Percentiles rank a stretch among this genome's conserved stretches.
These are phyloP conservation scores for Neurospora discreta DNA, from an alignment of 495 filamentous ascomycete species.

Conservation along the genomic window DNA sequence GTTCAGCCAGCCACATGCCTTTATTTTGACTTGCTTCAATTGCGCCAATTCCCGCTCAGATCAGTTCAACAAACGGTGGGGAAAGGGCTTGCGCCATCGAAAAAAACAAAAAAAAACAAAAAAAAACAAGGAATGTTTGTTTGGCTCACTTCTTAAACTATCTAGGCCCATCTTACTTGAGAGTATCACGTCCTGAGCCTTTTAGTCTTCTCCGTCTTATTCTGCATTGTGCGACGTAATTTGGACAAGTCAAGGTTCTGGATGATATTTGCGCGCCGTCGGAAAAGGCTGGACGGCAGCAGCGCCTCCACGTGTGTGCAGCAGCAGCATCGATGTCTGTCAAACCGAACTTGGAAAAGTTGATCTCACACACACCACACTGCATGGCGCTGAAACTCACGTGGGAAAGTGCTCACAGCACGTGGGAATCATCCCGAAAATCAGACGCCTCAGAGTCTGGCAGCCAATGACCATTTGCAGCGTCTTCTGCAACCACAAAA, in stretches of 20 bases:
- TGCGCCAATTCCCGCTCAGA: background rate
- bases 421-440: background rate
- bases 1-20: background rate
- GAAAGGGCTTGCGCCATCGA: background rate
- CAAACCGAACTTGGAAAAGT: background rate
- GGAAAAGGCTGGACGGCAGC: background rate
- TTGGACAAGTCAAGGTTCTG: background rate
- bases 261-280: background rate
- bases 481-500: background rate
- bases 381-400: background rate
- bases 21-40: background rate
- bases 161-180: background rate
- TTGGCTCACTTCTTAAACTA: background rate
- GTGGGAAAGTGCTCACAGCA: background rate
- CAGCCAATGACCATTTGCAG: background rate
- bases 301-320: background rate
- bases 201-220: background rate
- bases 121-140: background rate
- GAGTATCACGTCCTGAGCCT: background rate
- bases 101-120: too few species aligned
- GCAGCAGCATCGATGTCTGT: background rate
- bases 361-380: background rate
- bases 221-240: background rate
- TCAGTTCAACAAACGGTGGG: background rate
- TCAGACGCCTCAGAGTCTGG: background rate